phyloP scores from a whole-genome alignment of 2,329 filamentous ascomycete species.

The Bipolaris oryzae region DNA sequence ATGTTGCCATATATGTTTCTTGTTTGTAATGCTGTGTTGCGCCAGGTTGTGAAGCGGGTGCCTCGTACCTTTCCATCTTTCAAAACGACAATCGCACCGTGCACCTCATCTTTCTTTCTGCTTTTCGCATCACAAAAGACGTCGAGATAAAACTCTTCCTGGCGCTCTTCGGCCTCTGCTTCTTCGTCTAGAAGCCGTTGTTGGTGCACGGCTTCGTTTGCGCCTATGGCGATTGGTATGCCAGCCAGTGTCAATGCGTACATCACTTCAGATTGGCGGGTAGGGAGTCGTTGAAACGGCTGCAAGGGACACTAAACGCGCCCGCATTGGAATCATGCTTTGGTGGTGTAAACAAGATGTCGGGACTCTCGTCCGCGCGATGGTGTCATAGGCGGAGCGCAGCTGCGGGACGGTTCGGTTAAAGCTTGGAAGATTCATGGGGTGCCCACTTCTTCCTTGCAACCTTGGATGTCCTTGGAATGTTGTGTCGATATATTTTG shows the following conservation, averaged over 20 bases:
- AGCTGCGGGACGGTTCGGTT: slow-evolving; percentile 15
- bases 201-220: slow-evolving; percentile 57
- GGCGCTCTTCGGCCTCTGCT: slow-evolving; percentile 54
- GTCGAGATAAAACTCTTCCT: slow-evolving; percentile 59
- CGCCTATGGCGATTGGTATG: slow-evolving; percentile 56
- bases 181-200: slow-evolving; percentile 56
- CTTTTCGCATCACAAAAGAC: slow-evolving; percentile 51
- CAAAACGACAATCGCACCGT: slow-evolving; percentile 53
- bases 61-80: slow-evolving; percentile 51
- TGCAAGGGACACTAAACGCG: not conserved
- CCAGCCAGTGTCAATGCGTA: slow-evolving; percentile 48
- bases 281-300: not conserved
- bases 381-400: slow-evolving; percentile 33
- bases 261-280: slow-evolving; percentile 19
- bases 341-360: slow-evolving; percentile 18
- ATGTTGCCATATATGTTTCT: no score
- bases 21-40: no score
- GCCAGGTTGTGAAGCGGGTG: not conserved
- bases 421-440: slow-evolving; percentile 2
- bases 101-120: slow-evolving; percentile 47
- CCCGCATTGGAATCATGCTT: slow-evolving; percentile 11
- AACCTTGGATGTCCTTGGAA: slow-evolving; percentile 1
- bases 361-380: slow-evolving; percentile 24
- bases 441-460: slow-evolving; percentile 1
- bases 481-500: not conserved